Base-by-base conservation (phyloP, 129 eudicot species). In the Tagetes patula region DNA sequence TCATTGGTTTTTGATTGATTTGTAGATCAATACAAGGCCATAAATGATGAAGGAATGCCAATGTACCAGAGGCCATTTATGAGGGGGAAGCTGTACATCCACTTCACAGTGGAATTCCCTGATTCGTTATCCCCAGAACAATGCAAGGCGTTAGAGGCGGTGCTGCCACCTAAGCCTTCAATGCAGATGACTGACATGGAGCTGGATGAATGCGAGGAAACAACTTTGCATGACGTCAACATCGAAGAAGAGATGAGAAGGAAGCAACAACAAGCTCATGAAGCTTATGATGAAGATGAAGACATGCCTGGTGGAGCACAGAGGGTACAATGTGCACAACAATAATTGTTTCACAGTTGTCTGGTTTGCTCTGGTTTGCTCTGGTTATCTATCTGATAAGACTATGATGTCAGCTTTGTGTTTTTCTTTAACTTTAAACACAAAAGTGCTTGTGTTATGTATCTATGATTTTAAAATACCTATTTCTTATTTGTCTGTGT, bases 11-110 rank as follows among this genome's bases (percentile, higher is more conserved):
- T 8, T 50, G 5, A 47, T 7, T 54, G 53, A 37, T 27, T 60
- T 75, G 40, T 60, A 82, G 96, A 87, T 81, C 83, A 81, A 73
- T 89, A 63, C 72, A 89, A 89, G 85, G 92, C 88, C 2, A 87
- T 89, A 14, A 87, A 87, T 48, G 96, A 89, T 62, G 96, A 89
- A 65, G 96, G 92, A 14, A 89, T 89, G 96, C 92, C 92, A 0
- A 87, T 89, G 90, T 81, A 87, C 80, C 92, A 84, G 75, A 89
- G 90, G 88, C 84, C 96, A 12, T 87, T 89, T 41, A 87, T 89
- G 96, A 86, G 63, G 77, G 96, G 92, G 39, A 89, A 85, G 75
- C 46, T 86, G 69, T 86, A 89, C 65, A 85, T 89, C 59, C 92
- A 87, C 66, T 89, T 89, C 74, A 73, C 85, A 0, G 90, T 89